phyloP scores from a whole-genome alignment of 2,329 filamentous ascomycete genomes.

The Alternaria tenuissima region DNA sequence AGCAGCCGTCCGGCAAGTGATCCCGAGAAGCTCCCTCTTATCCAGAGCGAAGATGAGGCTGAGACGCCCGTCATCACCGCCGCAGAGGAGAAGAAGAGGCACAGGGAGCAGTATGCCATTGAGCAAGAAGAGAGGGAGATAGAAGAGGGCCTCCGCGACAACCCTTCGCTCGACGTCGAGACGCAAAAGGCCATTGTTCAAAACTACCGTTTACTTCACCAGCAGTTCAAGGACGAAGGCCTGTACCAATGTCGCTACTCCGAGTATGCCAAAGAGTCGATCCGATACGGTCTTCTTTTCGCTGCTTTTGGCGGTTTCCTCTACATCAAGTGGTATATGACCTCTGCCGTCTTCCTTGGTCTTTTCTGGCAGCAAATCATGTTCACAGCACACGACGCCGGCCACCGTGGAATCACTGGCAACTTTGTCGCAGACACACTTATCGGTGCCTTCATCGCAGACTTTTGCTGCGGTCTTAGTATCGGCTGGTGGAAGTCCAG shows the following conservation, averaged over 20 bases:
- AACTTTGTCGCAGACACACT: slow-evolving; percentile 66
- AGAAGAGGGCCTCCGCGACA: slow-evolving; percentile 44
- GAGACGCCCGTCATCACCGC: slow-evolving; percentile 10
- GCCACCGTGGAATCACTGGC: slow-evolving; percentile 69
- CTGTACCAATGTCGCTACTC: slow-evolving; percentile 67
- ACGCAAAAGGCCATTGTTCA: slow-evolving; percentile 64
- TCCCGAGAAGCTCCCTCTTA: slow-evolving; percentile 34
- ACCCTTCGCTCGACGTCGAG: slow-evolving; percentile 62
- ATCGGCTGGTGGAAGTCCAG: slow-evolving; percentile 76
- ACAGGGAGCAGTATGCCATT: slow-evolving; percentile 44
- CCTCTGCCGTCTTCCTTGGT: slow-evolving; percentile 67
- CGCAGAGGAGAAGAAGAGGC: slow-evolving; percentile 26
- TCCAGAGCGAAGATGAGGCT: slow-evolving; percentile 14
- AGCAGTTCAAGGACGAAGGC: slow-evolving; percentile 63
- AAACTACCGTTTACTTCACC: slow-evolving; percentile 66
- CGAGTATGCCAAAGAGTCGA: slow-evolving; percentile 66
- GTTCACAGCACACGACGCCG: slow-evolving; percentile 73
- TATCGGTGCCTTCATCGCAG: slow-evolving; percentile 69
- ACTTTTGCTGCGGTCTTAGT: slow-evolving; percentile 71
- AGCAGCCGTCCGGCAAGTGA: slow-evolving; percentile 22
- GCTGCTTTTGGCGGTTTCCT: slow-evolving; percentile 58
- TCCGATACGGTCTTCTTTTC: slow-evolving; percentile 65
- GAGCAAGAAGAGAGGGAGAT: slow-evolving; percentile 50
- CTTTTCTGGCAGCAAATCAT: slow-evolving; percentile 74
- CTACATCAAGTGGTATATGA: slow-evolving; percentile 63